phyloP scores from a whole-genome alignment of 2,329 filamentous ascomycete species.

The Apiospora rasikravindrae region DNA sequence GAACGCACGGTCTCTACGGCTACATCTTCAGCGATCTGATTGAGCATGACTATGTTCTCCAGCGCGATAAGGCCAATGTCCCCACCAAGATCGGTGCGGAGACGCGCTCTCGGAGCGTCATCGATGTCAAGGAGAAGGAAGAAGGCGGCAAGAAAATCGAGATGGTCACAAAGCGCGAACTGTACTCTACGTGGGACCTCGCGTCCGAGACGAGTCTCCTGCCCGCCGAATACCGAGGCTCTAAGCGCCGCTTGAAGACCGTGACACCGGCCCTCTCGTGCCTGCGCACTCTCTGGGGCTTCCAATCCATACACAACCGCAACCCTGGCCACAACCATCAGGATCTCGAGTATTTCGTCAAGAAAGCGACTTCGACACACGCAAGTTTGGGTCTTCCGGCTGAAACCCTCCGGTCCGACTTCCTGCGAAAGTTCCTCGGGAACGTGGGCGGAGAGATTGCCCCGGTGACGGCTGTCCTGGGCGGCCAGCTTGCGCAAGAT shows the following conservation, averaged over 20 bases:
- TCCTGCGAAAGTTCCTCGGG: constrained; percentile 83
- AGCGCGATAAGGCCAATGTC: constrained; percentile 82
- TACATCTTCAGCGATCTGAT: constrained; percentile 95
- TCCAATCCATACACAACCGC: constrained; percentile 64
- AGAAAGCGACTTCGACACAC: constrained; percentile 78
- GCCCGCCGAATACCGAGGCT: constrained; percentile 70
- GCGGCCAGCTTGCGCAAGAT: constrained; percentile 90
- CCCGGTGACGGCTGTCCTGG: constrained; percentile 86
- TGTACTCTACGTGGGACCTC: constrained; percentile 87
- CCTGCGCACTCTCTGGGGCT: constrained; percentile 89
- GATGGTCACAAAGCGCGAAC: constrained; percentile 87
- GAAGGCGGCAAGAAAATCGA: constrained; percentile 77
- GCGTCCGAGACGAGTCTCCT: constrained; percentile 78
- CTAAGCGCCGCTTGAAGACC: constrained; percentile 70
- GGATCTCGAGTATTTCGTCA: constrained; percentile 79
- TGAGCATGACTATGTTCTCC: constrained; percentile 86
- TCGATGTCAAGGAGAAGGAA: constrained; percentile 72
- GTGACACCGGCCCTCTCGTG: constrained; percentile 88
- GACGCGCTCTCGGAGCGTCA: constrained; percentile 76
- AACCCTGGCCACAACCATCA: constrained; percentile 61
- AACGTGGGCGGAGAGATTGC: constrained; percentile 85
- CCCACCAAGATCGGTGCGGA: constrained; percentile 66
- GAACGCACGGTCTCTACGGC: constrained; percentile 87
- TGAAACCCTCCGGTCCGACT: constrained; percentile 70
- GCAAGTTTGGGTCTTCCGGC: constrained; percentile 72